These are phyloP conservation scores for Solanum megistacrolobum DNA, from an alignment of 257 asterid species.

Conservation along the genomic window DNA sequence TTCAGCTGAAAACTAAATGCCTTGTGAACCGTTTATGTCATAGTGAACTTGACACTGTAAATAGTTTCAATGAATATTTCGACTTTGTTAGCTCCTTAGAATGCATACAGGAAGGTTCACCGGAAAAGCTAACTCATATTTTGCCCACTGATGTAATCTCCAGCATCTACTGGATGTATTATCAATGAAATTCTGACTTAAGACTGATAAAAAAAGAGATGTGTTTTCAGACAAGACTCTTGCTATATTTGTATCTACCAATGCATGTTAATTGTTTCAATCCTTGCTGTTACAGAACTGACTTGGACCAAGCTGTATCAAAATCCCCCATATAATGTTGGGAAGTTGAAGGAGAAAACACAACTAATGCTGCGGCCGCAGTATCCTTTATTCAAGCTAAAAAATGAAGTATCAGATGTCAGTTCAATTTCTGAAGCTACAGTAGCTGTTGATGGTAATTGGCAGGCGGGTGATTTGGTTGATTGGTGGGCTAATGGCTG, in stretches of 20 bases:
- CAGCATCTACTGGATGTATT: background rate
- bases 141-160: background rate
- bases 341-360: slow-evolving; percentile 6
- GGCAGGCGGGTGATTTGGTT: slow-evolving; percentile 80
- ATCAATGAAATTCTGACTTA: background rate
- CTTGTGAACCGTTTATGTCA: background rate
- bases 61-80: background rate
- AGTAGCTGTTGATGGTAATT: slow-evolving; percentile 32
- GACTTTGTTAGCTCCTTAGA: background rate
- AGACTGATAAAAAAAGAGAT: background rate
- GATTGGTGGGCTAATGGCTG: slow-evolving; percentile 43
- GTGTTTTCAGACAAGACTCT: background rate
- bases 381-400: slow-evolving; percentile 41
- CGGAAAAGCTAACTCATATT: background rate
- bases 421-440: slow-evolving; percentile 27
- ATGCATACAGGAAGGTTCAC: background rate
- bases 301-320: slow-evolving; percentile 37
- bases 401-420: slow-evolving; percentile 13
- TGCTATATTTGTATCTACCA: background rate
- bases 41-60: background rate
- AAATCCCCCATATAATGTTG: slow-evolving; percentile 7
- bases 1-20: background rate
- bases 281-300: slow-evolving; percentile 4
- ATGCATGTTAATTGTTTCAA: background rate
- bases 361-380: slow-evolving; percentile 62